Conservation (phyloP, 73 alveolate genomes). For the Paraurostyla sp. region DNA sequence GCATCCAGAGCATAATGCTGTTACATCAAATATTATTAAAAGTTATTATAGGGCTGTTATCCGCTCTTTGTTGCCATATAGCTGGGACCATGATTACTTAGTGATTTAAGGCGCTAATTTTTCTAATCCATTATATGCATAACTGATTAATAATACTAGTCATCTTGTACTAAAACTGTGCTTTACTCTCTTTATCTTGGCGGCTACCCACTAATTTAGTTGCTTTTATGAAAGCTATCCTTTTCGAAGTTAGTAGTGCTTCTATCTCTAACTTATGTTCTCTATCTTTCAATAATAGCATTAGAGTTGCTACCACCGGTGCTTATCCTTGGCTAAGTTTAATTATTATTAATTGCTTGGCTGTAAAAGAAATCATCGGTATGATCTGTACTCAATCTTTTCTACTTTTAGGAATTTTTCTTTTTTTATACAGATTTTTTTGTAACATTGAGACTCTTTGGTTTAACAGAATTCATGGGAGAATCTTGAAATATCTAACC, state of each 20-base stretch:
- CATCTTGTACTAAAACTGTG: not conserved
- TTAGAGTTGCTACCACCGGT: not conserved
- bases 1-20: not conserved
- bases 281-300: not conserved
- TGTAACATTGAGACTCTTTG: not conserved
- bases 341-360: not conserved
- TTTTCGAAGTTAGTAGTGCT: not conserved
- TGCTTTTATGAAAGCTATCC: not conserved
- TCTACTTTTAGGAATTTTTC: not conserved
- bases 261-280: slow-evolving; percentile 31
- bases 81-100: not conserved
- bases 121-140: not conserved
- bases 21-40: not conserved
- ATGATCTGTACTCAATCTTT: not conserved
- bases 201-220: not conserved
- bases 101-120: not conserved
- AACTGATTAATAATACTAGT: slow-evolving; percentile 21
- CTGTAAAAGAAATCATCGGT: not conserved
- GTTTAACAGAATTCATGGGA: not conserved
- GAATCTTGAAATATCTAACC: not conserved
- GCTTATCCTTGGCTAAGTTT: not conserved
- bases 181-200: not conserved
- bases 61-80: not conserved
- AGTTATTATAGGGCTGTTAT: not conserved
- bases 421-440: not conserved